Evolutionary conservation across 345 rosid species (phyloP), one percentile per base, ranked within the genome.

Genomic region (Linum lewisii): DNA sequence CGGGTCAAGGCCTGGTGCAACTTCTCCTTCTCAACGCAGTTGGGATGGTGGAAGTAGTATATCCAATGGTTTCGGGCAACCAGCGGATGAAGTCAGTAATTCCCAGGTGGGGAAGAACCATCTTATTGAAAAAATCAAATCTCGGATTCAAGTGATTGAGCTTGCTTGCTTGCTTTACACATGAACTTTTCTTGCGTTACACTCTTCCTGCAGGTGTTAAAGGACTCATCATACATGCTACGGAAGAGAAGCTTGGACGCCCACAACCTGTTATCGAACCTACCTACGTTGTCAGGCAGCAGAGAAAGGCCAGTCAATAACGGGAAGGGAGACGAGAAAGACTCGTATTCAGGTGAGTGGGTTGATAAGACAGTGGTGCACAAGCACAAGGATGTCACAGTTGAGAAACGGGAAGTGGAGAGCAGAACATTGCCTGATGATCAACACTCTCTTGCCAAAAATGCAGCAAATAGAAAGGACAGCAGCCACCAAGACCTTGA

Each of bases 361-460:
- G 67, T 66, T 18, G 75, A 71, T 49, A 66, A 71, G 54, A 42
- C 62, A 18, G 62, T 71, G 71, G 64, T 71, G 63, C 66, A 71
- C 26, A 71, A 60, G 57, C 52, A 51, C 9, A 71, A 66, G n/a
- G n/a, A n/a, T n/a, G n/a, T n/a, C n/a, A n/a, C n/a, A n/a, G n/a
- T n/a, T 1, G 67, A 49, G 22, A 62, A 61, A 74, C 24, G 69
- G 77, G 82, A 81, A 62, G 74, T 51, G 52, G 80, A 70, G 56
- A 79, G 73, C 26, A 69, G 63, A 66, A 78, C 66, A 60, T 69
- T 69, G 63, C 72, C 78, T 47, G 75, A 61, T 58, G 63, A 66
- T 16, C 29, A 54, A 64, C 69, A 67, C 58, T 67, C 54, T 25
- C 22, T 23, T 20, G 50, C 38, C 38, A 34, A 11, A 71, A 65